Evolutionary conservation across 768 basidiomycete species (phyloP).

Genomic region (Kwoniella botswanensis): DNA sequence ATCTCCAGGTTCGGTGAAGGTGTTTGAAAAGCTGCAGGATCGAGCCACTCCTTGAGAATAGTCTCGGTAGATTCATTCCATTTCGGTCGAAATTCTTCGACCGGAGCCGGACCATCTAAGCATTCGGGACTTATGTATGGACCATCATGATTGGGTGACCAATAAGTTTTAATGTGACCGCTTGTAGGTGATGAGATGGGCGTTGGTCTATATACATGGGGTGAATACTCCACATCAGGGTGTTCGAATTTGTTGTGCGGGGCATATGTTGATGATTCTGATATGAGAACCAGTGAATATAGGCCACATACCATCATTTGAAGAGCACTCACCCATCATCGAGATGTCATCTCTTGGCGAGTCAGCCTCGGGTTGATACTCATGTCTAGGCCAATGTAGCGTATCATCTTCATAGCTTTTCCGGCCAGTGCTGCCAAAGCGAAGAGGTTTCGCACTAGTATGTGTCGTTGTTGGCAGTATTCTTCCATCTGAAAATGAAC

Average conservation of each 20-base stretch:
- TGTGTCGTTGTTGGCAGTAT: too few species aligned
- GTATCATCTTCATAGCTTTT: too few species aligned
- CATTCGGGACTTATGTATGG: background rate
- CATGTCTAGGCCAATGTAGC: too few species aligned
- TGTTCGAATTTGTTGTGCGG: background rate
- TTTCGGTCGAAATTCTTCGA: background rate
- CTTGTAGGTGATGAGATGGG: background rate
- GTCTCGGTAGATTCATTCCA: conserved; percentile 4
- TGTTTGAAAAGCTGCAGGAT: background rate
- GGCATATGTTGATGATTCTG: background rate
- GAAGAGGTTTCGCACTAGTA: too few species aligned
- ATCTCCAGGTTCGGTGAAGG: background rate
- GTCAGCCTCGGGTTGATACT: too few species aligned
- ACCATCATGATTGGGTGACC: background rate
- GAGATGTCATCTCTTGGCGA: too few species aligned
- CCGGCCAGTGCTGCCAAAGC: too few species aligned
- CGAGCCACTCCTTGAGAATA: background rate
- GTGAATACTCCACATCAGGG: background rate
- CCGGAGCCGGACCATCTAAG: background rate
- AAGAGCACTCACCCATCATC: too few species aligned
- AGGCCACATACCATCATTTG: too few species aligned
- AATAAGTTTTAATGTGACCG: background rate
- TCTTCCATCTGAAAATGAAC: too few species aligned
- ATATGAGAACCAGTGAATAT: too few species aligned
- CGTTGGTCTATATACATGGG: background rate